phyloP scores from a whole-genome alignment of 2,329 filamentous ascomycete species.

The Hypoxylon sp. region DNA sequence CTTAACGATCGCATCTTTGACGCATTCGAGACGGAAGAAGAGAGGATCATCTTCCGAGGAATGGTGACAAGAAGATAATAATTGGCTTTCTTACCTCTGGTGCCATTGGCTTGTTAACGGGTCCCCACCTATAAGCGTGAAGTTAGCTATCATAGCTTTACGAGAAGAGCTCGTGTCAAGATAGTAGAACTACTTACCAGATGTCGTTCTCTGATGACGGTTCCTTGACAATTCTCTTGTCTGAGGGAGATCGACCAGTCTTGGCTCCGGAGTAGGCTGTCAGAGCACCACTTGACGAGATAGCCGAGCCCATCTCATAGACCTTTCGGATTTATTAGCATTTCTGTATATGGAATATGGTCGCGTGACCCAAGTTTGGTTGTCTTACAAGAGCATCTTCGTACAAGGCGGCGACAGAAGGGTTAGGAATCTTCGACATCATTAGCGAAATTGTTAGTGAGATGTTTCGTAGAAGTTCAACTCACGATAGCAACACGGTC shows the following conservation, averaged over 20 bases:
- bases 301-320: slow-evolving; percentile 97
- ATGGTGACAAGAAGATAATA: too few species aligned
- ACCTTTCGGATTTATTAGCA: slow-evolving; percentile 48
- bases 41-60: too few species aligned
- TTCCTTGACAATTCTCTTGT: slow-evolving; percentile 98
- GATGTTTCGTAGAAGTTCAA: slow-evolving; percentile 22
- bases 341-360: slow-evolving; percentile 12
- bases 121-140: slow-evolving; percentile 74
- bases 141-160: slow-evolving; percentile 41
- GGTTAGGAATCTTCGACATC: slow-evolving; percentile 75
- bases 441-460: slow-evolving; percentile 33
- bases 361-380: slow-evolving; percentile 23
- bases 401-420: slow-evolving; percentile 93
- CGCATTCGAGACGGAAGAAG: too few species aligned
- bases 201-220: slow-evolving; percentile 86
- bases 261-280: slow-evolving; percentile 98
- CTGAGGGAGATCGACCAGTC: slow-evolving; percentile 93
- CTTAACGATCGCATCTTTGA: neutral
- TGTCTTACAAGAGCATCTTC: slow-evolving; percentile 87
- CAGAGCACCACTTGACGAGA: slow-evolving; percentile 92
- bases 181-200: slow-evolving; percentile 64
- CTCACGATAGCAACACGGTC: slow-evolving; percentile 96
- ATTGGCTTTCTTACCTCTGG: slow-evolving; percentile 80
- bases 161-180: neutral
- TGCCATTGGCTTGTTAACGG: slow-evolving; percentile 99